Conservation (phyloP, 202 grass and related monocot species). For the Elaeis oleifera region DNA sequence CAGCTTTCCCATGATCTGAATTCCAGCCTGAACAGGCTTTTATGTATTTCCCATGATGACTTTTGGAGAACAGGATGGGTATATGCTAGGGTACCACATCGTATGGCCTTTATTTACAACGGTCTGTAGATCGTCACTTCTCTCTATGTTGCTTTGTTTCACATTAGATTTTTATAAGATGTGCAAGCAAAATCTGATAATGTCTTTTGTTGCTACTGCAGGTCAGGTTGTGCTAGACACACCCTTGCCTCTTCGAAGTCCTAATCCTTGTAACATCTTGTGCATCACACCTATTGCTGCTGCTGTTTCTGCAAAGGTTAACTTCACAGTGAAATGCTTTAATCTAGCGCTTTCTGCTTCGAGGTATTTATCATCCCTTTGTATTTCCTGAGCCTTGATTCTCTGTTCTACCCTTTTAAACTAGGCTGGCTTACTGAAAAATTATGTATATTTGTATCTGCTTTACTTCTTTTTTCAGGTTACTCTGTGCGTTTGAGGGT, state of each 20-base stretch:
- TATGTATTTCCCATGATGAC: constrained; percentile 47
- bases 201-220: neutral
- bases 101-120: constrained; percentile 72
- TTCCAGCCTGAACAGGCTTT: constrained; percentile 60
- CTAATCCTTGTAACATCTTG: constrained; percentile 10
- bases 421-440: too few relatives aligned
- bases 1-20: constrained; percentile 77
- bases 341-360: constrained; percentile 53
- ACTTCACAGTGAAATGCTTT: constrained; percentile 23
- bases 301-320: constrained; percentile 12
- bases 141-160: neutral
- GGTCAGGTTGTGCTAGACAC: constrained; percentile 24
- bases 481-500: constrained; percentile 40
- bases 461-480: constrained; percentile 41
- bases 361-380: constrained; percentile 43
- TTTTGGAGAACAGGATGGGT: constrained; percentile 90
- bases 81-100: constrained; percentile 55
- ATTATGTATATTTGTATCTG: neutral
- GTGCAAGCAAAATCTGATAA: too few relatives aligned
- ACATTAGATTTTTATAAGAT: too few relatives aligned
- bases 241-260: constrained; percentile 5
- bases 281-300: constrained; percentile 22
- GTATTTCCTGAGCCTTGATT: constrained; percentile 2
- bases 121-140: constrained; percentile 33
- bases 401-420: constrained; percentile 1